Evolutionary conservation across 495 filamentous ascomycete species (phyloP).

Genomic region (Eremomyces bilateralis): DNA sequence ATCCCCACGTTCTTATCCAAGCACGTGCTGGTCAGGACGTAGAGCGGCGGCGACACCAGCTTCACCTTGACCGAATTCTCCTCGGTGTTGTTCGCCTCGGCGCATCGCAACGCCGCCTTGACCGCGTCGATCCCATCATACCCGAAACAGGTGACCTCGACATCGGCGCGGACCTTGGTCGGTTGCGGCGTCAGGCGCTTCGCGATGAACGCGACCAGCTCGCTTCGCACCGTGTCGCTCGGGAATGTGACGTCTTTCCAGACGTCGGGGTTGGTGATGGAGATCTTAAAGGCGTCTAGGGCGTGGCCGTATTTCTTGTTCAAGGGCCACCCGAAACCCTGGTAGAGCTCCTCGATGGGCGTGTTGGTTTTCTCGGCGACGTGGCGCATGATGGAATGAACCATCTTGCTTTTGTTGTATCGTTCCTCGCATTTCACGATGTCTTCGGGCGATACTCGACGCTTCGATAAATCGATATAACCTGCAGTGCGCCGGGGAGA

Average conservation of each 20-base stretch:
- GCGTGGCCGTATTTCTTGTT: conserved; percentile 95
- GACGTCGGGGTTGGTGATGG: conserved; percentile 92
- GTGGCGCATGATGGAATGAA: conserved; percentile 93
- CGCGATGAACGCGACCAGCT: conserved; percentile 79
- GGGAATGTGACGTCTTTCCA: conserved; percentile 86
- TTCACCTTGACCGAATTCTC: conserved; percentile 93
- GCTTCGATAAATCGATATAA: conserved; percentile 97
- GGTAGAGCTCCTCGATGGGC: conserved; percentile 81
- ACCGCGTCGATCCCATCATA: conserved; percentile 98
- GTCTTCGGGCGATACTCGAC: conserved; percentile 90
- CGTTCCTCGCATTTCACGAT: conserved; percentile 95
- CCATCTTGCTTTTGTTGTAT: conserved; percentile 99
- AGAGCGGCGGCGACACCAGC: conserved; percentile 84
- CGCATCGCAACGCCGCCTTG: conserved; percentile 67
- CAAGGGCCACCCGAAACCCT: conserved; percentile 87
- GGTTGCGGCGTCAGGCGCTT: conserved; percentile 93
- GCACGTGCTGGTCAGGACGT: conserved; percentile 82
- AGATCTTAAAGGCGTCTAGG: conserved; percentile 94
- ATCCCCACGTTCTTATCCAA: conserved; percentile 82
- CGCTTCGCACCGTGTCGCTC: conserved; percentile 60
- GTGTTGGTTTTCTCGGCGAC: conserved; percentile 91
- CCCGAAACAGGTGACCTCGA: conserved; percentile 94
- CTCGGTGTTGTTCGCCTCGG: conserved; percentile 68
- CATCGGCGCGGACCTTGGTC: conserved; percentile 92
- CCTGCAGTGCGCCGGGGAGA: conserved; percentile 22